Evolutionary conservation across 345 rosid genomes (phyloP).

Genomic region (Streptanthus diversifolius): DNA sequence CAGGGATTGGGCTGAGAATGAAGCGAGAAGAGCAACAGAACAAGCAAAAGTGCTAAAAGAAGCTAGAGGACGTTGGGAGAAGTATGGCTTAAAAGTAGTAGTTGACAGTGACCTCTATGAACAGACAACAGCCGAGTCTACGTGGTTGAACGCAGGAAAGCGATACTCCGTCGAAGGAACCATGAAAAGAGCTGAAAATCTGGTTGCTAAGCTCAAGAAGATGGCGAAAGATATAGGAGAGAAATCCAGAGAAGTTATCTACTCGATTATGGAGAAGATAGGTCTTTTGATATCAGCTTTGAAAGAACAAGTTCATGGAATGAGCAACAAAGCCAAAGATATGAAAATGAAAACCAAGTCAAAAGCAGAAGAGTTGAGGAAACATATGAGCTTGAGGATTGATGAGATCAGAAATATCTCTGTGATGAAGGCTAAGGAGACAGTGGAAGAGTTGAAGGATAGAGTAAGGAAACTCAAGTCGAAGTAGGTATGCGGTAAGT

Average conservation of each 20-base stretch:
- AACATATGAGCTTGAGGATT: conserved; percentile 15
- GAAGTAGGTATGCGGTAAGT: conserved; percentile 13
- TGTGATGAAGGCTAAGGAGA: conserved; percentile 37
- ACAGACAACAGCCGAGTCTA: conserved; percentile 50
- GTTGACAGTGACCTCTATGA: conserved; percentile 72
- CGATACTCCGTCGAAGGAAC: conserved; percentile 53
- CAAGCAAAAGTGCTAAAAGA: conserved; percentile 77
- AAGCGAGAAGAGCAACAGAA: conserved; percentile 78
- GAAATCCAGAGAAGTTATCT: conserved; percentile 51
- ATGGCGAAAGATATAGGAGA: conserved; percentile 50
- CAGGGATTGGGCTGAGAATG: conserved; percentile 97
- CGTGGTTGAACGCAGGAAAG: conserved; percentile 62
- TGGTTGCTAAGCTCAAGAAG: conserved; percentile 55
- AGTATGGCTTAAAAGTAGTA: conserved; percentile 72
- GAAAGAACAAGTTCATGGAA: conserved; percentile 41
- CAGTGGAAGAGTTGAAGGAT: conserved; percentile 55
- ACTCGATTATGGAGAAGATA: conserved; percentile 49
- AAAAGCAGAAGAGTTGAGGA: conserved; percentile 34
- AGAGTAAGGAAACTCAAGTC: conserved; percentile 65
- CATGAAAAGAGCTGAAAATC: conserved; percentile 49
- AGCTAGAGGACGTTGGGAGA: conserved; percentile 90
- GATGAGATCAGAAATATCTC: conserved; percentile 36
- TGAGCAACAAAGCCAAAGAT: conserved; percentile 35
- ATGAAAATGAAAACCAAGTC: conserved; percentile 19
- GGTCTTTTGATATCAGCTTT: conserved; percentile 39